Evolutionary conservation across 2,329 filamentous ascomycete genomes (phyloP), one percentile per base, ranked within the genome.

Genomic region (Aspergillus sp.): DNA sequence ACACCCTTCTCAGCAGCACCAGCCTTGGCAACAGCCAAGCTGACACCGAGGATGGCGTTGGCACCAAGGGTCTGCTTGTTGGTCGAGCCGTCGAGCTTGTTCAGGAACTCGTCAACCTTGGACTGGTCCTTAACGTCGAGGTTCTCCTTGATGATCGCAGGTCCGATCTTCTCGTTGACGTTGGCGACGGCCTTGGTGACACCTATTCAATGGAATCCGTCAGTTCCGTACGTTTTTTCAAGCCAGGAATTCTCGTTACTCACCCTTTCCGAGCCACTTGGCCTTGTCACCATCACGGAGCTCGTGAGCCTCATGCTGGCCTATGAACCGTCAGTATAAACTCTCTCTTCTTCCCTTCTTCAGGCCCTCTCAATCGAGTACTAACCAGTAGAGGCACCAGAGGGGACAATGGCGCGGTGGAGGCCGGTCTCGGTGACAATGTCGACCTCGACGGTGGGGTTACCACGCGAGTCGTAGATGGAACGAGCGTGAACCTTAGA

Each of bases 391-490:
- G 91, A 96, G 66, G 91, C 91, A 73, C 91, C 91, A 59, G 90
- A 96, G 65, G 91, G 91, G 56, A 97, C 91, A 71, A 96, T 96
- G 71, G 91, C 90, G 69, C 91, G 90, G 84, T 96, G 90, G 56
- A 97, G 85, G 68, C 91, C 91, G 64, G 87, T 94, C 79, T 95
- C 89, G 63, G 90, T 96, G 76, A 95, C 86, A 64, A 96, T 83
- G 72, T 96, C 91, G 66, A 97, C 91, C 82, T 97, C 91, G 68
- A 96, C 91, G 70, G 93, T 98, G 67, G 93, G 93, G 85, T 98
- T 98, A 72, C 83, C 83, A 61, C 93, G 91, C 73, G 93, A 97
- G 83, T 98, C 93, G 83, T 91, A 98, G 79, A 98, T 90, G 68
- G 86, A 90, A 71, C 93, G 87, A 69, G 87, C 88, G 82, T 90